A percentile compares a stretch with the other conserved stretches of the same genome.
phyloP scores from a whole-genome alignment of 1,284 basidiomycete species.

The Takashimella koratensis region DNA sequence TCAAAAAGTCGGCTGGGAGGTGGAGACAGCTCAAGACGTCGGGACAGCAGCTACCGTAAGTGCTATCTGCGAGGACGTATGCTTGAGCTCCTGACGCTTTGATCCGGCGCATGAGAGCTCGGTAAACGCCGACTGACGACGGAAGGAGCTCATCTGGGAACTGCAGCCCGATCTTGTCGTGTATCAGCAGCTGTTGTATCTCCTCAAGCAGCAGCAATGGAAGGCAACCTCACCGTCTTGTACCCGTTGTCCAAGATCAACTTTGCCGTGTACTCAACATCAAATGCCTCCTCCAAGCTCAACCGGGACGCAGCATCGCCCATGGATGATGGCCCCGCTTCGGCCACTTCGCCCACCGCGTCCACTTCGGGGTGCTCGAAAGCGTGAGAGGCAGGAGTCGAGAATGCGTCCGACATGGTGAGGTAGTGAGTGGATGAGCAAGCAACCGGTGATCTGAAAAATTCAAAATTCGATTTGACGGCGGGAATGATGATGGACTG shows the following conservation, averaged over 20 bases:
- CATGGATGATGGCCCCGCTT: constrained; percentile 28
- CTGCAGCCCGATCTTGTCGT: constrained; percentile 76
- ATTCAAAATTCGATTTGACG: no score
- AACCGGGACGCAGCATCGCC: constrained; percentile 28
- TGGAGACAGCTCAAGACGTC: constrained; percentile 96
- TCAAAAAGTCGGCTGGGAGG: constrained; percentile 82
- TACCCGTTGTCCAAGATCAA: constrained; percentile 47
- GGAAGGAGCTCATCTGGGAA: constrained; percentile 92
- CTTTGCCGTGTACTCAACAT: constrained; percentile 45
- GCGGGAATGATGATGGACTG: no score
- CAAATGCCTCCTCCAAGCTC: constrained; percentile 47
- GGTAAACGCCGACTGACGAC: constrained; percentile 84
- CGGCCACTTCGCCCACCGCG: constrained; percentile 4
- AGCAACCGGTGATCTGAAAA: no score
- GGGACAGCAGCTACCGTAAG: constrained; percentile 96
- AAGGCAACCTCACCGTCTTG: constrained; percentile 39
- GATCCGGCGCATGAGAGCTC: constrained; percentile 60
- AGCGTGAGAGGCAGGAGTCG: constrained; percentile 45
- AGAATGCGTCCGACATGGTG: constrained; percentile 43
- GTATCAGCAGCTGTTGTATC: constrained; percentile 1
- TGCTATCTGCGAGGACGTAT: constrained; percentile 93
- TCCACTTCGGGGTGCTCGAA: constrained; percentile 37
- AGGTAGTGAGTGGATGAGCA: no score
- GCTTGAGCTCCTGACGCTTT: constrained; percentile 54
- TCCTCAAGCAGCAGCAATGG: not conserved